Evolutionary conservation across 1,284 basidiomycete species (phyloP).

Genomic region (Trichosporon faecale): DNA sequence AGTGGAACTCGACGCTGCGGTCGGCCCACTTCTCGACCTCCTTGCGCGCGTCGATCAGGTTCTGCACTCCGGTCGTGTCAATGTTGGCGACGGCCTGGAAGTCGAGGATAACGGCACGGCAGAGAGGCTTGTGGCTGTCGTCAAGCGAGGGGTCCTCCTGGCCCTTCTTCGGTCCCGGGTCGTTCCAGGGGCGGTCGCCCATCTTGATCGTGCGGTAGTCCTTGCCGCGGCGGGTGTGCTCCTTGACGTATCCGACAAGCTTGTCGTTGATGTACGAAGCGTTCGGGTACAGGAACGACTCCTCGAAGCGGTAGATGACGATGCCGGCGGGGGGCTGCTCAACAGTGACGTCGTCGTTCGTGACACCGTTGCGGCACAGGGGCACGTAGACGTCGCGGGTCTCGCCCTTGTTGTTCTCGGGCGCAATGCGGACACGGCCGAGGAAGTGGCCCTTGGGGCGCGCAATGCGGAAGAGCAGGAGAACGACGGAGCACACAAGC

Average conservation of each 20-base stretch:
- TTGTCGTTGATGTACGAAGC: constrained; percentile 71
- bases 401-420: constrained; percentile 54
- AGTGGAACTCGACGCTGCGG: constrained; percentile 68
- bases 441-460: constrained; percentile 88
- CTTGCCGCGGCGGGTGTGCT: constrained; percentile 69
- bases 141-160: constrained; percentile 57
- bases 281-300: constrained; percentile 93
- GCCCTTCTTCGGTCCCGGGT: constrained; percentile 66
- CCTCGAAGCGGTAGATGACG: constrained; percentile 88
- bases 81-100: constrained; percentile 70
- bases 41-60: constrained; percentile 79
- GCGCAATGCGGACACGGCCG: constrained; percentile 64
- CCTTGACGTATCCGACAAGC: constrained; percentile 78
- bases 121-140: constrained; percentile 63
- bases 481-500: constrained; percentile 70
- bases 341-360: constrained; percentile 70
- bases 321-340: constrained; percentile 79
- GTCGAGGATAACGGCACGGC: constrained; percentile 87
- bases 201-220: constrained; percentile 63
- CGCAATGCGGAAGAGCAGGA: constrained; percentile 89
- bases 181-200: constrained; percentile 91
- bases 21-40: constrained; percentile 86
- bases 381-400: constrained; percentile 71
- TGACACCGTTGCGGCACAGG: constrained; percentile 58
- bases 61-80: constrained; percentile 77